Evolutionary conservation across 371 early-diverging fungal genomes (phyloP), one percentile per base, ranked within the genome.

Genomic region (Mucor lusitanicus): DNA sequence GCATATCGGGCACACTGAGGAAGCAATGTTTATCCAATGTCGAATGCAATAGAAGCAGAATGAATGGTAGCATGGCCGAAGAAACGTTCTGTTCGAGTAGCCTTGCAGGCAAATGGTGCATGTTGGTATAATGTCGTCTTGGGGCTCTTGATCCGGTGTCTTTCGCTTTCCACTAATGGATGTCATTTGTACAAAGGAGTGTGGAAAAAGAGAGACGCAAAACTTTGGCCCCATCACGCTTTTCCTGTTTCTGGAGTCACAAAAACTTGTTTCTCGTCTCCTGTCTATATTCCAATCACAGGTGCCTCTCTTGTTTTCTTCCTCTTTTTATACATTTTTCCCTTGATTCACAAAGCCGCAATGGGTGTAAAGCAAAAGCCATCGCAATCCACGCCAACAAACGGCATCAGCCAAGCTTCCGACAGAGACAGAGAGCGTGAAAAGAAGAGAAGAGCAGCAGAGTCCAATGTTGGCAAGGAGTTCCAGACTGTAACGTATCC

Each of bases 101-200:
- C 63, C 54, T 25, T 84, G 82, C 11, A 89, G 77, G 53, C 91
- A 90, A 50, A 90, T 87, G 7, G 88, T 77, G 50, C 91, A 90
- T 2, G 64, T 64, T 3, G 74, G 77, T 69, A 69, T 62, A 3
- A 67, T 21, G 28, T 21, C 30, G 11, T 57, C n/a, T 23, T 60
- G 33, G 44, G 37, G 17, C 42, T 63, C 28, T 55, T 15, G 11
- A 40, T 50, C 48, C 39, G 44, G 30, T 44, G 6, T 60, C 30
- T 48, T 39, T 63, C 61, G 19, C 54, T 67, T 56, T 44, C 61
- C 67, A 9, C 63, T 15, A 46, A 23, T 58, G 58, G 53, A 61
- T 61, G 61, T 7, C 39, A 32, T 46, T 50, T 53, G 53, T 2
- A 35, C 12, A 27, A 8, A 12, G 13, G 27, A 4, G 3, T 11